Conservation (phyloP, 768 basidiomycete genomes). For the Rhodocollybia butyracea region DNA sequence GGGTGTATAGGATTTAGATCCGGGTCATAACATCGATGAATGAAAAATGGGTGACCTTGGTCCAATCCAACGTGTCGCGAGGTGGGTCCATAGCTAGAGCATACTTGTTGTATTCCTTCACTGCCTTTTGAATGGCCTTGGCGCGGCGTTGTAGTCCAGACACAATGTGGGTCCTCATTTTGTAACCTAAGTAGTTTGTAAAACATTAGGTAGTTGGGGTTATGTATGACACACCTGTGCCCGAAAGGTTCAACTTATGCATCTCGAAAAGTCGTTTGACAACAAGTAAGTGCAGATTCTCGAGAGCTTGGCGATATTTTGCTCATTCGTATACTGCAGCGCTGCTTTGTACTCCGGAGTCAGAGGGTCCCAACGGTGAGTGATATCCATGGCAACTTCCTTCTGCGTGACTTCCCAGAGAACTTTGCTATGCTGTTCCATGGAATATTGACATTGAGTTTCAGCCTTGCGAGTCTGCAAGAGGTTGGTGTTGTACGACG, state of each 20-base stretch:
- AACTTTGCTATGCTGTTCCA: slow-evolving; percentile 15
- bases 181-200: slow-evolving; percentile 32
- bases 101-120: slow-evolving; percentile 26
- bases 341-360: slow-evolving; percentile 19
- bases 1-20: too few relatives aligned
- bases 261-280: slow-evolving; percentile 34
- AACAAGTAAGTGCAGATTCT: slow-evolving; percentile 30
- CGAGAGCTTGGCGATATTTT: slow-evolving; percentile 25
- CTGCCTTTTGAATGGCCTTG: slow-evolving; percentile 26
- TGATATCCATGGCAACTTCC: slow-evolving; percentile 23
- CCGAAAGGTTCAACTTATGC: slow-evolving; percentile 31
- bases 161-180: slow-evolving; percentile 27
- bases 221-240: slow-evolving; percentile 24
- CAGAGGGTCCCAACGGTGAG: slow-evolving; percentile 21
- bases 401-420: slow-evolving; percentile 16
- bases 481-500: slow-evolving; percentile 11
- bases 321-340: slow-evolving; percentile 10
- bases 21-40: too few relatives aligned
- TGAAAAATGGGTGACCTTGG: slow-evolving; percentile 13
- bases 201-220: background rate
- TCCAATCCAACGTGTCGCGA: slow-evolving; percentile 17
- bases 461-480: slow-evolving; percentile 22
- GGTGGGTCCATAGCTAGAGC: slow-evolving; percentile 17
- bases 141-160: slow-evolving; percentile 26
- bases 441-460: slow-evolving; percentile 14